Conservation (phyloP, 179 eudicot genomes). For the Dionaea muscipula region DNA sequence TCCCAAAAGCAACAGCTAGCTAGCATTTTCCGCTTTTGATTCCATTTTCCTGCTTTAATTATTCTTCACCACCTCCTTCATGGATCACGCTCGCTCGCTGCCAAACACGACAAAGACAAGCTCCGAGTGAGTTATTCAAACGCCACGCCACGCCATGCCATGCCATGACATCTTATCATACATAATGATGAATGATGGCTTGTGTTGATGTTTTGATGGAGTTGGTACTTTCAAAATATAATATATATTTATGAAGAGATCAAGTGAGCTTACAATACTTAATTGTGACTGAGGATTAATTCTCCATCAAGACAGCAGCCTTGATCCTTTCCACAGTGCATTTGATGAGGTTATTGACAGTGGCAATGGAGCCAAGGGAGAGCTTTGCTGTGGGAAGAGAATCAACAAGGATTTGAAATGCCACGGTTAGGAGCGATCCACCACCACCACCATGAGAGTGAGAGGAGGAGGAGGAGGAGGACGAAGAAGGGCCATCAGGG, state of each 20-base stretch:
- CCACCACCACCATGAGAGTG: slow-evolving; percentile 29
- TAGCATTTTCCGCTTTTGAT: not conserved
- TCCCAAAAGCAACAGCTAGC: not conserved
- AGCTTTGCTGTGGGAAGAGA: slow-evolving; percentile 87
- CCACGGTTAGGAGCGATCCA: slow-evolving; percentile 81
- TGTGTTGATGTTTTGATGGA: no score
- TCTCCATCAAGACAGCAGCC: slow-evolving; percentile 37
- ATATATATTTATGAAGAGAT: no score
- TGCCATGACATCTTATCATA: no score
- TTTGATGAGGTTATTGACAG: slow-evolving; percentile 57
- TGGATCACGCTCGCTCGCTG: no score
- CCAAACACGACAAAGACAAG: slow-evolving; percentile 10
- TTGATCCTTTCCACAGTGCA: slow-evolving; percentile 85
- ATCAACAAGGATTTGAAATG: slow-evolving; percentile 87
- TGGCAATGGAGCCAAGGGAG: slow-evolving; percentile 59
- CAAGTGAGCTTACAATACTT: not conserved
- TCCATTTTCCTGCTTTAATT: not conserved
- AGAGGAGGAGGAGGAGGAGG: no score
- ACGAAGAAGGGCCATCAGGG: slow-evolving; percentile 28
- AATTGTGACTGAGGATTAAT: slow-evolving; percentile 13
- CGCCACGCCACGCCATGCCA: no score
- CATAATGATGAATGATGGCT: no score
- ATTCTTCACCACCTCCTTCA: not conserved
- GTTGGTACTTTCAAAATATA: no score
- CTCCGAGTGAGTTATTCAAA: no score